Percentiles rank a stretch among this genome's conserved stretches.
phyloP scores from a whole-genome alignment of 306 rosid genomes.

The Quercus alba region DNA sequence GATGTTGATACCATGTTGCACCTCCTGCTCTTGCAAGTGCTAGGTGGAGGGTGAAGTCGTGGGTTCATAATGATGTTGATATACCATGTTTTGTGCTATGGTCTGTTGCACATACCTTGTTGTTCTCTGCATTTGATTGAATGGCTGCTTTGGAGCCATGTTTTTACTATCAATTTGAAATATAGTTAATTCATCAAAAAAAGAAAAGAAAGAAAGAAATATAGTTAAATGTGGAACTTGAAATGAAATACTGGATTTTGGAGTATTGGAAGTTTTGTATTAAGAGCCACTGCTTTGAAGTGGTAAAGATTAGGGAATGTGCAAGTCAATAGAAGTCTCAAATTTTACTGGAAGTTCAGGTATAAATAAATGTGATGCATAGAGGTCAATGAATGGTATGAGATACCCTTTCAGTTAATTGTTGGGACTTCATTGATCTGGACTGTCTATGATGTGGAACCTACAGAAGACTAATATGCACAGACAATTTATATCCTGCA shows the following conservation, averaged over 20 bases:
- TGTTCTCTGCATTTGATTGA: background rate
- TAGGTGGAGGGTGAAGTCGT: no score
- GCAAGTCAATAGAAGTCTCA: background rate
- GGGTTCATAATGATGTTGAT: no score
- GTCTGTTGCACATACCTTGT: background rate
- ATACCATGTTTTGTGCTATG: background rate
- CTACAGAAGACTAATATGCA: no score
- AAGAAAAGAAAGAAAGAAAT: no score
- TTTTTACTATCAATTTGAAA: background rate
- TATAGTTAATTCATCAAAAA: no score
- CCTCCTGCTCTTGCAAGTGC: no score
- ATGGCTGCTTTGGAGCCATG: background rate
- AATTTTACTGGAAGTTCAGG: background rate
- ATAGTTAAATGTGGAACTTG: no score
- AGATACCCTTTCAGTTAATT: background rate
- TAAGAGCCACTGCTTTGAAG: background rate
- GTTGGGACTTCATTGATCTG: background rate
- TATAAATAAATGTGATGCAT: background rate
- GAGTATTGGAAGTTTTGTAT: background rate
- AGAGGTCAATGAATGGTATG: background rate
- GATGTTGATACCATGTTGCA: background rate
- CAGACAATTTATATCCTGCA: no score
- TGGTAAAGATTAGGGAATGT: background rate
- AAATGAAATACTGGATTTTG: background rate
- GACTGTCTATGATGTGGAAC: no score